Base-by-base conservation (phyloP, 2,329 filamentous ascomycete species). In the Cladophialophora immunda region DNA sequence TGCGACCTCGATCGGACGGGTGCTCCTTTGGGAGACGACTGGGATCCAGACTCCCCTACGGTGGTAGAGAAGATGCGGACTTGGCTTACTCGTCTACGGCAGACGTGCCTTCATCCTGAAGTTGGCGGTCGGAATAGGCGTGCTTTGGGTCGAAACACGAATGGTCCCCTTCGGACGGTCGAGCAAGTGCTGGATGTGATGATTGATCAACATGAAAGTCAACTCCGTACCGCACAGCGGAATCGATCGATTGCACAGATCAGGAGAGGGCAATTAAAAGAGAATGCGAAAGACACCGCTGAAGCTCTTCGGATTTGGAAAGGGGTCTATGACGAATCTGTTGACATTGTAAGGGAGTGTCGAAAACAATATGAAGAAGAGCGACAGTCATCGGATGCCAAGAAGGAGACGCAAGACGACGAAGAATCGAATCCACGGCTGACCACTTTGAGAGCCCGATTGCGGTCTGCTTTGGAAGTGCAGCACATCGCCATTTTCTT, bases 101-200 rank as follows among this genome's bases (percentile, higher is more conserved):
- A 96, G 75, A 92, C 90, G 0, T 93, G 92, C 65, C 83, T 98
- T 17, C 93, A 97, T 78, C 93, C 94, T 0, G 90, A 97, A 75
- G 87, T 97, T 50, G 91, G 91, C 19, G 84, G 84, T 9, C 86
- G 86, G 34, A 91, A 90, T 71, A 84, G 90, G 15, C 86, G 85
- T 68, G 85, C 86, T 0, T 78, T 92, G 5, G 90, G 89, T 1
- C 90, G 90, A 1, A 84, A 86, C 53, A 87, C 84, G 57, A 84
- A 83, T 61, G 89, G 87, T 0, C 90, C 92, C 0, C 83, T 97
- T 70, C 86, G 92, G 13, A 96, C 94, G 0, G 90, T 97, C 1
- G 87, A 89, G 19, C 92, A 98, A 77, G 94, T 98, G 0, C 82
- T 99, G 11, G 90, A 93, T 70, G 89, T 90, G 4, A 97, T 99